A percentile compares a stretch with the other conserved stretches of the same genome.
Evolutionary conservation across 2,329 filamentous ascomycete genomes (phyloP).

Genomic region (Fusarium metavorans): DNA sequence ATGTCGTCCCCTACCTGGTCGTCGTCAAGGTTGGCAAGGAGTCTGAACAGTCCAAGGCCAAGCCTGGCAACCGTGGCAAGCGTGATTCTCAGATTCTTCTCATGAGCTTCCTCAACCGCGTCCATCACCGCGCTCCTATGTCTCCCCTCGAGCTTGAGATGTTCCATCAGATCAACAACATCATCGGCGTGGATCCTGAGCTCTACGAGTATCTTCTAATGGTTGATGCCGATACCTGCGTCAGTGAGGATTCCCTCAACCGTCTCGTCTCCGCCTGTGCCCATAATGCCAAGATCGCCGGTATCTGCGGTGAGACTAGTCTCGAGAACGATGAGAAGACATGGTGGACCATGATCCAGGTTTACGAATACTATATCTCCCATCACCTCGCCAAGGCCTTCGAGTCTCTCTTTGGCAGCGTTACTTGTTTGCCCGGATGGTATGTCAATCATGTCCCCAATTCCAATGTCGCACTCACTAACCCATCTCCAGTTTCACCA

Average conservation of each 20-base stretch:
- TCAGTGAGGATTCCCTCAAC: slow-evolving; percentile 92
- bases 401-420: slow-evolving; percentile 96
- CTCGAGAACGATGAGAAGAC: slow-evolving; percentile 94
- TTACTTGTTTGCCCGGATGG: slow-evolving; percentile 99
- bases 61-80: slow-evolving; percentile 98
- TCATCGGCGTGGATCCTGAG: slow-evolving; percentile 97
- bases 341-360: slow-evolving; percentile 99
- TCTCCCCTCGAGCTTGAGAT: slow-evolving; percentile 96
- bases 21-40: slow-evolving; percentile 98
- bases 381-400: slow-evolving; percentile 98
- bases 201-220: slow-evolving; percentile 97
- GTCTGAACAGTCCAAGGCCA: slow-evolving; percentile 89
- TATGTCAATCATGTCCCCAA: slow-evolving; percentile 62
- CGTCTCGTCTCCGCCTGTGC: slow-evolving; percentile 91
- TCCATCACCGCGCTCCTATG: slow-evolving; percentile 95
- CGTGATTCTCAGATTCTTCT: slow-evolving; percentile 96
- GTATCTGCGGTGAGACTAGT: slow-evolving; percentile 97
- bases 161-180: slow-evolving; percentile 99
- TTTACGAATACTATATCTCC: slow-evolving; percentile 99
- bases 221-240: slow-evolving; percentile 97
- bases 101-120: slow-evolving; percentile 97
- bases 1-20: slow-evolving; percentile 95
- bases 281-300: slow-evolving; percentile 94
- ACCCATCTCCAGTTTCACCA: slow-evolving; percentile 82
- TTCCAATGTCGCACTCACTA: slow-evolving; percentile 13